Conservation (phyloP, 148 eudicot genomes). For the Bassia scoparia region DNA sequence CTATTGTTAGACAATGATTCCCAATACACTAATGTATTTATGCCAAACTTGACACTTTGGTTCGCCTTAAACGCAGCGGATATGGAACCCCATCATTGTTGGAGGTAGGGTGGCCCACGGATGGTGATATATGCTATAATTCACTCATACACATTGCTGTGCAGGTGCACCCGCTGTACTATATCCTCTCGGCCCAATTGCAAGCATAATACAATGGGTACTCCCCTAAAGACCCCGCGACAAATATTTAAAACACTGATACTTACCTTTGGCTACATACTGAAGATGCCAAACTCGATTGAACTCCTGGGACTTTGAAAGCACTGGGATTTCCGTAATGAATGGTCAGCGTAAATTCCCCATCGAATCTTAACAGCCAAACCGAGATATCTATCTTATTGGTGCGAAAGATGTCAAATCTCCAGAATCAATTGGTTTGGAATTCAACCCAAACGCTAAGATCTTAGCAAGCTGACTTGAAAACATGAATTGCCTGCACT, state of each 20-base stretch:
- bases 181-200: no score
- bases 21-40: conserved; percentile 72
- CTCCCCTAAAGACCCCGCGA: no score
- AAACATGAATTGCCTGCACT: conserved; percentile 61
- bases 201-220: no score
- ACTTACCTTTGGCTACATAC: conserved; percentile 82
- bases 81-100: conserved; percentile 49
- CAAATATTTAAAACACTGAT: no score
- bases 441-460: conserved; percentile 51
- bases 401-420: conserved; percentile 54
- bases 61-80: conserved; percentile 51
- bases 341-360: conserved; percentile 80
- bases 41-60: conserved; percentile 83
- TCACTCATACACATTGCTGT: no score
- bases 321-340: conserved; percentile 87
- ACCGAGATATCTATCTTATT: conserved; percentile 42
- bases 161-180: no score
- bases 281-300: conserved; percentile 71
- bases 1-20: conserved; percentile 54
- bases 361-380: conserved; percentile 52
- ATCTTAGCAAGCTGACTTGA: conserved; percentile 51
- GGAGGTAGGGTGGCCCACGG: conserved; percentile 98
- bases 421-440: conserved; percentile 62
- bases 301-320: conserved; percentile 84
- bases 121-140: conserved; percentile 80